Base-by-base conservation (phyloP, 441 rosid species). In the Arabidopsis hybrid region DNA sequence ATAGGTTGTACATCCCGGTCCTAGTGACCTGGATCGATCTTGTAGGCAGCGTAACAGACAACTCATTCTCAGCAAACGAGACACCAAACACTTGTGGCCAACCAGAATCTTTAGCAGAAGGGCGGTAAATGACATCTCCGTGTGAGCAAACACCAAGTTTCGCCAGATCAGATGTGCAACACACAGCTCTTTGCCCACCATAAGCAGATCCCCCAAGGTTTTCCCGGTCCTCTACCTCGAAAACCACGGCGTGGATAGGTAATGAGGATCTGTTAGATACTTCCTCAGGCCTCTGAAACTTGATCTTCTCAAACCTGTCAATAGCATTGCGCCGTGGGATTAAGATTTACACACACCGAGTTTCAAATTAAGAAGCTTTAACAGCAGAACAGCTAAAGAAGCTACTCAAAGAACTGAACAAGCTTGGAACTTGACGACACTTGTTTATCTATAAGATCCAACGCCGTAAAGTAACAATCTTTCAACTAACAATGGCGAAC, bases 131-230 rank as follows among this genome's bases (percentile, higher is more conserved):
- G 81, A 93, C 82, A 62, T 85, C 92, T 32, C 99, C 99, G 51
- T 86, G 85, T 0, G 73, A 49, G 75, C 99, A 95, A 18, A 83
- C 95, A 52, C 98, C 97, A 50, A 93, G 77, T 82, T 91, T 95
- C 0, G 99, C 95, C 45, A 93, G 88, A 85, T 92, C 98, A 16
- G 90, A 85, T 1, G 96, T 91, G 83, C 97, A 95, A 65, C 99
- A 93, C 51, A 95, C 85, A 59, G 97, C 99, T 80, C 96, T 93
- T 77, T 91, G 98, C 55, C 98, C 99, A 3, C 99, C 99, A 81
- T 93, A 93, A 65, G 94, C 99, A 0, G 98, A 95, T 65, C 99
- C 98, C 57, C 99, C 98, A 51, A 95, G 83, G 36, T 82, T 76
- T 81, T 90, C 98, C 36, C 97, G 78, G 71, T 93, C 99, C 72